phyloP scores from a whole-genome alignment of 176 grass and related monocot species.

The Melocanna baccifera region DNA sequence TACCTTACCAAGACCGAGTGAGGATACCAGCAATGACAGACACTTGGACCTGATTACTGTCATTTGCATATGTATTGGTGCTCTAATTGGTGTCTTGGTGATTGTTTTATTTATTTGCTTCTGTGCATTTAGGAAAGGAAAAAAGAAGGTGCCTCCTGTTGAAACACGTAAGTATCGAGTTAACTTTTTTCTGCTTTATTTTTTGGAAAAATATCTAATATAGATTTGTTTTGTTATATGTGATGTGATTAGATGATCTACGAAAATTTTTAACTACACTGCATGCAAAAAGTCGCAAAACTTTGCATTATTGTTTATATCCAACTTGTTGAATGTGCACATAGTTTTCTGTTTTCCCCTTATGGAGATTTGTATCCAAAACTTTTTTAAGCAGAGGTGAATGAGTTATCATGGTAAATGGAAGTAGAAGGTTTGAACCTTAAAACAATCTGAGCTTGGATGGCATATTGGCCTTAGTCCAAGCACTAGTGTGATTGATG shows the following conservation, averaged over 20 bases:
- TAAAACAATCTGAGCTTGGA: background rate
- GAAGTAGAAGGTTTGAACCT: background rate
- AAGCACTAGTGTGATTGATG: constrained; percentile 8
- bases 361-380: background rate
- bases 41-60: constrained; percentile 57
- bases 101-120: constrained; percentile 67
- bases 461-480: background rate
- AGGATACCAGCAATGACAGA: constrained; percentile 20
- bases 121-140: constrained; percentile 65
- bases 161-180: constrained; percentile 64
- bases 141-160: constrained; percentile 42
- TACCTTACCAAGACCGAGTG: constrained; percentile 27
- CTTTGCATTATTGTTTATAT: background rate
- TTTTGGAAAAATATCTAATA: background rate
- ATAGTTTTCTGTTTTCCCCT: background rate
- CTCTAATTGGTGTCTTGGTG: constrained; percentile 60
- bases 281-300: background rate
- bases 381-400: background rate
- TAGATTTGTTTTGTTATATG: constrained; percentile 2
- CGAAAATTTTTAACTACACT: background rate
- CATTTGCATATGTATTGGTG: constrained; percentile 70
- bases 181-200: constrained; percentile 22
- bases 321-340: background rate
- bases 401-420: constrained; percentile 7
- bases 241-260: background rate